Percentiles rank a stretch among this genome's conserved stretches.
phyloP scores from a whole-genome alignment of 1,284 basidiomycete species.

The Takashimella tepidaria region DNA sequence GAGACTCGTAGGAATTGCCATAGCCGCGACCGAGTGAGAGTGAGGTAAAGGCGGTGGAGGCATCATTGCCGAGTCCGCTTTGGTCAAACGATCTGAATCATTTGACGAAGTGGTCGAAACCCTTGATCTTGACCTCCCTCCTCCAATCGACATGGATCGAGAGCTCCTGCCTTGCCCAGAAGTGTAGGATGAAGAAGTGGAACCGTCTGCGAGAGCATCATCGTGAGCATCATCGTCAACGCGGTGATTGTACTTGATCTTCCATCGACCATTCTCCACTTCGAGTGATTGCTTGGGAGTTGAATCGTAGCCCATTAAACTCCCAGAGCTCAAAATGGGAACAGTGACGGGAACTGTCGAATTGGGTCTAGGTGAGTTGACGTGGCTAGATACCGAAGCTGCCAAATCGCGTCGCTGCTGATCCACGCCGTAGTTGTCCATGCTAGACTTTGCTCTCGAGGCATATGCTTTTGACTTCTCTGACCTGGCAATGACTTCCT shows the following conservation, averaged over 20 bases:
- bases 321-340: slow-evolving; percentile 1
- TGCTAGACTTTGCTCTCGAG: slow-evolving; percentile 4
- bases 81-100: not conserved
- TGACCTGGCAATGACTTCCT: slow-evolving; percentile 20
- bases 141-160: not conserved
- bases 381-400: not conserved
- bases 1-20: not conserved
- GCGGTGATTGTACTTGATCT: slow-evolving; percentile 23
- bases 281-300: slow-evolving; percentile 41
- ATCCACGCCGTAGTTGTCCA: not conserved
- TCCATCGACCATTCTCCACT: slow-evolving; percentile 31
- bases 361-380: not conserved
- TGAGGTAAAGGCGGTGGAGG: not conserved
- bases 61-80: not conserved
- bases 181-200: too few relatives aligned
- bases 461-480: not conserved
- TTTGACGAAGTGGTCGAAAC: not conserved
- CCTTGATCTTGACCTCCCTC: not conserved
- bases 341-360: not conserved
- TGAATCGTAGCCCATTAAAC: slow-evolving; percentile 9
- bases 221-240: not conserved
- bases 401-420: not conserved
- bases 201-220: too few relatives aligned
- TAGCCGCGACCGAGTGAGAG: too few relatives aligned
- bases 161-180: too few relatives aligned